phyloP scores from a whole-genome alignment of 2,329 filamentous ascomycete species.

The Torrubiella hemipterigena region DNA sequence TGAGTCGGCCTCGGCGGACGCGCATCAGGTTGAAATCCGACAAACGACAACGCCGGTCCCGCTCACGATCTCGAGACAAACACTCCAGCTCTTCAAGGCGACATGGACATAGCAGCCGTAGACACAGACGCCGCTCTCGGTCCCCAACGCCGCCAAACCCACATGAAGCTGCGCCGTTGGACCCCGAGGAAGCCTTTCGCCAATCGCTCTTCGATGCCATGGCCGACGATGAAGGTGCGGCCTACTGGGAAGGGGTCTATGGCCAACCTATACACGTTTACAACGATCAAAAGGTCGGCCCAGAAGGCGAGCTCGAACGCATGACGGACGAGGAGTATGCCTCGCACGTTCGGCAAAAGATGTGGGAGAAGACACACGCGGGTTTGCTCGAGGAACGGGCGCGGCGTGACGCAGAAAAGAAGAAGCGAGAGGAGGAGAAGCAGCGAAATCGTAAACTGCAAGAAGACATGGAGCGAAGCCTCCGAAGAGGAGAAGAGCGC shows the following conservation, averaged over 20 bases:
- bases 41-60: conserved; percentile 8
- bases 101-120: conserved; percentile 15
- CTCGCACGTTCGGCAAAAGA: conserved; percentile 67
- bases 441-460: conserved; percentile 39
- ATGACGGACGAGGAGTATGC: conserved; percentile 95
- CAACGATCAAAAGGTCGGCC: conserved; percentile 30
- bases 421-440: conserved; percentile 39
- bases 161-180: conserved; percentile 34
- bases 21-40: conserved; percentile 22
- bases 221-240: conserved; percentile 89
- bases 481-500: conserved; percentile 55
- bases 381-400: conserved; percentile 69
- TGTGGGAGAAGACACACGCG: conserved; percentile 94
- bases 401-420: conserved; percentile 39
- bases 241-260: conserved; percentile 95
- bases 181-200: conserved; percentile 69
- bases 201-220: conserved; percentile 95
- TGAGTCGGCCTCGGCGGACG: conserved; percentile 15
- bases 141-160: conserved; percentile 36
- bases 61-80: conserved; percentile 7
- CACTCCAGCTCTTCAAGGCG: conserved; percentile 16
- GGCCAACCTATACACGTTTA: conserved; percentile 88
- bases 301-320: conserved; percentile 52
- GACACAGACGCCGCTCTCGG: conserved; percentile 20
- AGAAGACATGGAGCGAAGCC: conserved; percentile 55